phyloP scores from a whole-genome alignment of 495 filamentous ascomycete species.

The Penicillium egyptiacum region DNA sequence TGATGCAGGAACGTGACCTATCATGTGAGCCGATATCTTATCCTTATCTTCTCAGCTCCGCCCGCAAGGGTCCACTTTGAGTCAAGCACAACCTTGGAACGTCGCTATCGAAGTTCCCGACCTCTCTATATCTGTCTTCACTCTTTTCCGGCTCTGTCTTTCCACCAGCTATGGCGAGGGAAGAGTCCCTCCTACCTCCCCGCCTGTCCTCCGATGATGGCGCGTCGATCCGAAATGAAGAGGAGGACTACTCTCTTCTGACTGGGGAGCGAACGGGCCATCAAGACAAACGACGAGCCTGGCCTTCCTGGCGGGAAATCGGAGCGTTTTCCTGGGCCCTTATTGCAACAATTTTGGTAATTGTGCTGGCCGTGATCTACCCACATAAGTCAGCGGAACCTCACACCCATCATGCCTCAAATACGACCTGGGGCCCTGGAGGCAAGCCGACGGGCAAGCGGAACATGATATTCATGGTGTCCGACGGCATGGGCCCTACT shows the following conservation, averaged over 20 bases:
- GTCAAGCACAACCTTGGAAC: not conserved
- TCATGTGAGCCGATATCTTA: slow-evolving; percentile 17
- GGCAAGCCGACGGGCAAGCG: slow-evolving; percentile 69
- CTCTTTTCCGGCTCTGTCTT: slow-evolving; percentile 4
- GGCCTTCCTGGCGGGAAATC: slow-evolving; percentile 64
- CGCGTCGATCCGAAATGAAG: slow-evolving; percentile 47
- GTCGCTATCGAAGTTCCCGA: not conserved
- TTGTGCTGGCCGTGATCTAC: slow-evolving; percentile 71
- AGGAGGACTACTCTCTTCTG: slow-evolving; percentile 66
- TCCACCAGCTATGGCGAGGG: slow-evolving; percentile 38
- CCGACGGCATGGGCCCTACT: slow-evolving; percentile 95
- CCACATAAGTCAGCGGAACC: slow-evolving; percentile 58
- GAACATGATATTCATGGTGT: slow-evolving; percentile 98
- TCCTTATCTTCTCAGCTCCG: slow-evolving; percentile 8
- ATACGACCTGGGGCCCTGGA: slow-evolving; percentile 37
- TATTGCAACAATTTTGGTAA: slow-evolving; percentile 75
- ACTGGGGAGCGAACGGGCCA: slow-evolving; percentile 51
- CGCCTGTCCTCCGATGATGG: slow-evolving; percentile 48
- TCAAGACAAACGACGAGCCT: slow-evolving; percentile 36
- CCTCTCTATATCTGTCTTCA: not conserved
- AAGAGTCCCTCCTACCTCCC: slow-evolving; percentile 47
- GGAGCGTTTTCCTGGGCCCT: slow-evolving; percentile 84
- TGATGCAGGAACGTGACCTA: slow-evolving; percentile 20
- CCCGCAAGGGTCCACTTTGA: slow-evolving; percentile 11
- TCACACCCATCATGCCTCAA: slow-evolving; percentile 21